phyloP scores from a whole-genome alignment of 768 basidiomycete species.

The Collybia mongolica region DNA sequence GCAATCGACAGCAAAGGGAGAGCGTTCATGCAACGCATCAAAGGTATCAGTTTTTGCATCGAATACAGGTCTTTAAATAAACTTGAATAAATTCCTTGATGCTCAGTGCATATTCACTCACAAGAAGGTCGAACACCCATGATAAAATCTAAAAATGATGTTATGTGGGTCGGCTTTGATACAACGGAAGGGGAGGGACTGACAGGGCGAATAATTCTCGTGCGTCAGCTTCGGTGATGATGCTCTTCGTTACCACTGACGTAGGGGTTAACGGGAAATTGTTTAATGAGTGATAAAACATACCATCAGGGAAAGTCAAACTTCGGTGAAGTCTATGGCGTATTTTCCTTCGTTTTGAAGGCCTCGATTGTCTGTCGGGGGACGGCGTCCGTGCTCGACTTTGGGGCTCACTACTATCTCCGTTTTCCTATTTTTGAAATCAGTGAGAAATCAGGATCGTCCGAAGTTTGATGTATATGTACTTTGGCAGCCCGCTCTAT shows the following conservation, averaged over 20 bases:
- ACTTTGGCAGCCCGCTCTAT: slow-evolving; percentile 79
- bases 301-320: slow-evolving; percentile 79
- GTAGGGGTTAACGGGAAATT: background rate
- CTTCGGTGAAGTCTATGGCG: slow-evolving; percentile 58
- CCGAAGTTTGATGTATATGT: slow-evolving; percentile 16
- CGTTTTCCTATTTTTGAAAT: slow-evolving; percentile 58
- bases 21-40: slow-evolving; percentile 81
- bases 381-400: slow-evolving; percentile 75
- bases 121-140: slow-evolving; percentile 89
- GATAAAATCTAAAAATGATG: slow-evolving; percentile 74
- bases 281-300: background rate
- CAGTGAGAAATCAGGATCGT: slow-evolving; percentile 6
- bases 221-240: slow-evolving; percentile 81
- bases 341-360: slow-evolving; percentile 70
- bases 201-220: slow-evolving; percentile 85
- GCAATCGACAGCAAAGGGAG: slow-evolving; percentile 89
- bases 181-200: slow-evolving; percentile 20
- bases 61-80: slow-evolving; percentile 63
- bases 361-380: slow-evolving; percentile 66
- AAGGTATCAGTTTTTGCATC: slow-evolving; percentile 83
- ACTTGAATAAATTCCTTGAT: slow-evolving; percentile 5
- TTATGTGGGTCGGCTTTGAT: slow-evolving; percentile 12
- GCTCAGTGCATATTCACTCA: slow-evolving; percentile 20
- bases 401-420: slow-evolving; percentile 71
- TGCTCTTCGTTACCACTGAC: slow-evolving; percentile 79